phyloP scores from a whole-genome alignment of 257 asterid species.

The Knoxia roxburghii region DNA sequence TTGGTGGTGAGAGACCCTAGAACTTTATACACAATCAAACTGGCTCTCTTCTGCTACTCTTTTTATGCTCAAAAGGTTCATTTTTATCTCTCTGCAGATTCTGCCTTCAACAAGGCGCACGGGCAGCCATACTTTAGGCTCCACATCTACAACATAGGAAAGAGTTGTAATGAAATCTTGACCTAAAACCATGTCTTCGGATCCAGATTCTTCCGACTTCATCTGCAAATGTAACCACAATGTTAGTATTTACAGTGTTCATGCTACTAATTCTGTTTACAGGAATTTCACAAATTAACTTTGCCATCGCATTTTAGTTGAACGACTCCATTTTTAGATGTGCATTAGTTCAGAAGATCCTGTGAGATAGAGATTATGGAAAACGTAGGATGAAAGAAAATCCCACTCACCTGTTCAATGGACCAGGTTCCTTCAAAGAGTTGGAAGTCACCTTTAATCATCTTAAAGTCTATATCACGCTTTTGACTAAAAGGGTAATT shows the following conservation, averaged over 20 bases:
- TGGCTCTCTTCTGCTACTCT: slow-evolving; percentile 55
- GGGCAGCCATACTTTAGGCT: slow-evolving; percentile 82
- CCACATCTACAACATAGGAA: slow-evolving; percentile 54
- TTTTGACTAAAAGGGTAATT: slow-evolving; percentile 43
- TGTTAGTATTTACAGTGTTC: too few relatives aligned
- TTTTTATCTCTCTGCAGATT: slow-evolving; percentile 58
- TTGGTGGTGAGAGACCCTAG: too few relatives aligned
- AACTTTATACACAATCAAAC: neutral
- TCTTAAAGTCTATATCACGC: slow-evolving; percentile 81
- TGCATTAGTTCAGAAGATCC: too few relatives aligned
- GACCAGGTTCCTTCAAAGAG: slow-evolving; percentile 80
- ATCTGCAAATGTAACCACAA: slow-evolving; percentile 24
- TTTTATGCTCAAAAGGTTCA: slow-evolving; percentile 57
- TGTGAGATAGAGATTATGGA: too few relatives aligned
- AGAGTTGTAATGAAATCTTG: slow-evolving; percentile 50
- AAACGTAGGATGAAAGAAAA: neutral
- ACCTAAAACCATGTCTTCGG: slow-evolving; percentile 27
- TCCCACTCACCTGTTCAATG: slow-evolving; percentile 66
- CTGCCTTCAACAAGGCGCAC: slow-evolving; percentile 73
- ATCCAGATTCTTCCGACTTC: slow-evolving; percentile 20
- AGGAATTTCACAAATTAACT: too few relatives aligned
- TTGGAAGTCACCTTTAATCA: slow-evolving; percentile 89
- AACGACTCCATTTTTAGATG: too few relatives aligned
- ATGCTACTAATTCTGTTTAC: too few relatives aligned
- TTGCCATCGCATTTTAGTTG: too few relatives aligned